Conservation (phyloP, 345 rosid species). For the Abelmoschus esculentus region DNA sequence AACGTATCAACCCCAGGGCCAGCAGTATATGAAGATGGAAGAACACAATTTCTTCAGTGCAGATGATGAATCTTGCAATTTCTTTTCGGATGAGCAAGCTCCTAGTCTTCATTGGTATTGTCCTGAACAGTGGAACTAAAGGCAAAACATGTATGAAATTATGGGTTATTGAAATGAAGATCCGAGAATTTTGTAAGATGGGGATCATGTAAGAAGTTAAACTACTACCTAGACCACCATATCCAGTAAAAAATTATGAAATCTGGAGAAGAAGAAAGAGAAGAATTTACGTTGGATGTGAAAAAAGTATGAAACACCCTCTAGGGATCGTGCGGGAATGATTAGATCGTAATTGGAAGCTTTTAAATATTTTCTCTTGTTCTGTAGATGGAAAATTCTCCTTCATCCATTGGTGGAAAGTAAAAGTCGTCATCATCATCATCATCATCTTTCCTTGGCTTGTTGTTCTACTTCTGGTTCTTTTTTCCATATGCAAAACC, state of each 20-base stretch:
- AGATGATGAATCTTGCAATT: too few species aligned
- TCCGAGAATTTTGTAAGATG: constrained; percentile 10
- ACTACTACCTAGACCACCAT: background rate
- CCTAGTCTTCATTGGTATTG: constrained; percentile 81
- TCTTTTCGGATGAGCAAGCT: constrained; percentile 75
- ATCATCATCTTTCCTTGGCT: constrained; percentile 6
- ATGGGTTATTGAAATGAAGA: background rate
- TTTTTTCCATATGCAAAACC: background rate
- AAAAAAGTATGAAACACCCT: too few species aligned
- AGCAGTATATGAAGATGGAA: constrained; percentile 73
- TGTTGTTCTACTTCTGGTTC: background rate
- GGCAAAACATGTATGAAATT: background rate
- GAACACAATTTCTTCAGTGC: constrained; percentile 35
- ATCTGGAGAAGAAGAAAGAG: background rate
- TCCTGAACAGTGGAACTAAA: constrained; percentile 50
- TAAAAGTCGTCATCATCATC: constrained; percentile 17
- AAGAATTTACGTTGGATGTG: constrained; percentile 16
- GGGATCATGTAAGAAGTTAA: background rate
- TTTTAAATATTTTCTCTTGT: background rate
- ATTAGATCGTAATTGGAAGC: constrained; percentile 31
- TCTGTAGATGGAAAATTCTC: constrained; percentile 23
- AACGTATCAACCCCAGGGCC: constrained; percentile 20
- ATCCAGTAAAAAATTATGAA: background rate
- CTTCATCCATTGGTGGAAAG: constrained; percentile 12
- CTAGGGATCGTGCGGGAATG: constrained; percentile 47